Conservation (phyloP, 1,284 basidiomycete genomes). For the Sutorius eximius region DNA sequence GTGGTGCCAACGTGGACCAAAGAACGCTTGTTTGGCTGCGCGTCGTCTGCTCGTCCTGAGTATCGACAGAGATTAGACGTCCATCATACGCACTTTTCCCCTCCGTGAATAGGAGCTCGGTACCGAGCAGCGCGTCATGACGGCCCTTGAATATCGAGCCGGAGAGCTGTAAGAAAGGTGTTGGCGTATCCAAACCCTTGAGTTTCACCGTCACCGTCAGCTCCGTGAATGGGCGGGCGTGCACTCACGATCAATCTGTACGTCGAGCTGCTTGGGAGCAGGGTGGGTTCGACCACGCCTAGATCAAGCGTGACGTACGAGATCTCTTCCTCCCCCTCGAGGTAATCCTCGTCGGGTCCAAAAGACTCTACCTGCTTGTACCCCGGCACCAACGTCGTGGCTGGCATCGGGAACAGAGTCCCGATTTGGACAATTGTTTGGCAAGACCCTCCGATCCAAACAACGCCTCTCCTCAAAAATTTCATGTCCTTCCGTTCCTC, state of each 20-base stretch:
- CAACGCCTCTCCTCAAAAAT: conserved; percentile 7
- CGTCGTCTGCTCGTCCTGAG: conserved; percentile 33
- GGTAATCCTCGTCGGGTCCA: conserved; percentile 58
- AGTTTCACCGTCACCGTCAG: background rate
- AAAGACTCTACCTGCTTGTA: conserved; percentile 64
- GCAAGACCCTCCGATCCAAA: conserved; percentile 25
- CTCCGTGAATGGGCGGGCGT: background rate
- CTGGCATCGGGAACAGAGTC: conserved; percentile 14
- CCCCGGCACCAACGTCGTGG: conserved; percentile 43
- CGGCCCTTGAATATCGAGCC: conserved; percentile 69
- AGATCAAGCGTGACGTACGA: conserved; percentile 72
- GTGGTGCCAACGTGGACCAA: conserved; percentile 56
- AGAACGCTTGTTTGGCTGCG: conserved; percentile 47
- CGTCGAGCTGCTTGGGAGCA: conserved; percentile 64
- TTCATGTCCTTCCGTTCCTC: conserved; percentile 36
- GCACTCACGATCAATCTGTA: conserved; percentile 70
- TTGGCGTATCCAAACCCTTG: conserved; percentile 73
- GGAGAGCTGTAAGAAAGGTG: conserved; percentile 71
- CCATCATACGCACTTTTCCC: conserved; percentile 45
- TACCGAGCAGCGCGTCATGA: conserved; percentile 65
- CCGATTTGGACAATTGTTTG: conserved; percentile 9
- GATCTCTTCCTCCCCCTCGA: conserved; percentile 59
- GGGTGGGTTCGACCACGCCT: conserved; percentile 66
- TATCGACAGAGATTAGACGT: background rate
- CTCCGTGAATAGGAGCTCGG: conserved; percentile 71